Percentiles rank a stretch among this genome's conserved stretches.
phyloP scores from a whole-genome alignment of 768 basidiomycete genomes.

The Kwoniella bestiolae region DNA sequence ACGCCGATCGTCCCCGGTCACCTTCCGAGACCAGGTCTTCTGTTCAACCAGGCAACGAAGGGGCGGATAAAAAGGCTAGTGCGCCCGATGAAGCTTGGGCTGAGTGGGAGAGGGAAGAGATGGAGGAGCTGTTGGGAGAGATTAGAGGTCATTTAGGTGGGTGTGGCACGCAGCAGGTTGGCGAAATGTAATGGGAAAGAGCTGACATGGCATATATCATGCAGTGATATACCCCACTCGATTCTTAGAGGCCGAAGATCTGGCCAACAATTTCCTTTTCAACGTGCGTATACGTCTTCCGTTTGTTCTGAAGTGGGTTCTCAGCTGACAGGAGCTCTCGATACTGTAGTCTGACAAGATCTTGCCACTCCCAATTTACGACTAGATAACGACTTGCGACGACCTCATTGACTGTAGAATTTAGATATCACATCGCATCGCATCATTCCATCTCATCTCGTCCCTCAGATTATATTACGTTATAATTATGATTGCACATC shows the following conservation, averaged over 20 bases:
- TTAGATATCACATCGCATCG: background rate
- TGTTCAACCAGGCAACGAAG: background rate
- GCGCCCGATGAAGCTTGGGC: conserved; percentile 72
- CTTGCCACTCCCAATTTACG: conserved; percentile 56
- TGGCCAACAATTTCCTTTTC: conserved; percentile 89
- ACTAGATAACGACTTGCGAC: conserved; percentile 26
- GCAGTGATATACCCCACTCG: conserved; percentile 82
- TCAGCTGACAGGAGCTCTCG: too few species aligned
- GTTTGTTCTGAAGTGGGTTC: too few species aligned
- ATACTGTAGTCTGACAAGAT: conserved; percentile 66
- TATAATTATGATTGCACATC: background rate
- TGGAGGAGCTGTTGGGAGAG: conserved; percentile 79
- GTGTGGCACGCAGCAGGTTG: conserved; percentile 34
- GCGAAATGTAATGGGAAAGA: background rate
- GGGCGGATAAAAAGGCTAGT: conserved; percentile 31
- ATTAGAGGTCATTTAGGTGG: conserved; percentile 84
- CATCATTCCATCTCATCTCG: background rate
- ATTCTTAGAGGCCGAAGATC: conserved; percentile 92
- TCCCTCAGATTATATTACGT: background rate
- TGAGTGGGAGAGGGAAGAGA: conserved; percentile 81
- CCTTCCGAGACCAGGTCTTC: conserved; percentile 14
- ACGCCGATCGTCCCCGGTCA: background rate
- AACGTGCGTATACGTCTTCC: conserved; percentile 60
- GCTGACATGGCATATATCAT: conserved; percentile 12
- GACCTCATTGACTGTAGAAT: background rate